phyloP scores from a whole-genome alignment of 2,329 filamentous ascomycete species.

The Xylariomycetidae sp. region DNA sequence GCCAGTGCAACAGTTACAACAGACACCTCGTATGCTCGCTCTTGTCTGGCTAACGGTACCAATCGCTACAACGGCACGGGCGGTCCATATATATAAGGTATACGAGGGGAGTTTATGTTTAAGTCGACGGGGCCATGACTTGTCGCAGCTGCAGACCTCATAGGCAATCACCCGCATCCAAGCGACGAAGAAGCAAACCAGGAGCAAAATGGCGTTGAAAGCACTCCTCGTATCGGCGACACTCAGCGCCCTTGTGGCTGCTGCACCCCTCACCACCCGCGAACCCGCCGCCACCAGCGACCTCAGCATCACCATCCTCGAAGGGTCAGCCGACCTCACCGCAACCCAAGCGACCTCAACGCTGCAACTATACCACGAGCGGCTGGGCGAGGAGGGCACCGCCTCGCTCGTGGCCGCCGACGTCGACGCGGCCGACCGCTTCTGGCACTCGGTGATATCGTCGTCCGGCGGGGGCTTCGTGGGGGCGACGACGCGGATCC shows the following conservation, averaged over 20 bases:
- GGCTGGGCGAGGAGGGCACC: constrained; percentile 1
- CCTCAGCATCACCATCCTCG: constrained; percentile 3
- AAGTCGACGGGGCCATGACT: too few relatives aligned
- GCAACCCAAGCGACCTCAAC: not conserved
- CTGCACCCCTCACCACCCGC: constrained; percentile 1
- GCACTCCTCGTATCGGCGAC: not conserved
- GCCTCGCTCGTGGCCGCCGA: constrained; percentile 1
- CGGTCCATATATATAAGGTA: too few relatives aligned
- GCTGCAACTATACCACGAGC: constrained; percentile 1
- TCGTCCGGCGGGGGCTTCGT: constrained; percentile 1
- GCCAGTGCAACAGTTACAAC: too few relatives aligned
- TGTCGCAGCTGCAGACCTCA: too few relatives aligned
- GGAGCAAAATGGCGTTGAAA: constrained; percentile 2
- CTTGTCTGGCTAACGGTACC: too few relatives aligned
- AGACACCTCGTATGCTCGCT: too few relatives aligned
- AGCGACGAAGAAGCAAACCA: not conserved
- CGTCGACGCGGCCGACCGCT: constrained; percentile 4
- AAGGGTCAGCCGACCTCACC: not conserved
- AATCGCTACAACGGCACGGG: too few relatives aligned
- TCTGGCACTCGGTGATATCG: constrained; percentile 1
- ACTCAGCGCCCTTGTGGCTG: not conserved
- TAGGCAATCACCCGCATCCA: too few relatives aligned
- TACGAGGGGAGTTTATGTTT: too few relatives aligned
- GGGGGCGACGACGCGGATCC: constrained; percentile 1
- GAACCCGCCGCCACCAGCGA: not conserved